These are phyloP conservation scores for Heterobasidion irregulare DNA, from an alignment of 1,284 basidiomycete genomes.

Conservation along the genomic window DNA sequence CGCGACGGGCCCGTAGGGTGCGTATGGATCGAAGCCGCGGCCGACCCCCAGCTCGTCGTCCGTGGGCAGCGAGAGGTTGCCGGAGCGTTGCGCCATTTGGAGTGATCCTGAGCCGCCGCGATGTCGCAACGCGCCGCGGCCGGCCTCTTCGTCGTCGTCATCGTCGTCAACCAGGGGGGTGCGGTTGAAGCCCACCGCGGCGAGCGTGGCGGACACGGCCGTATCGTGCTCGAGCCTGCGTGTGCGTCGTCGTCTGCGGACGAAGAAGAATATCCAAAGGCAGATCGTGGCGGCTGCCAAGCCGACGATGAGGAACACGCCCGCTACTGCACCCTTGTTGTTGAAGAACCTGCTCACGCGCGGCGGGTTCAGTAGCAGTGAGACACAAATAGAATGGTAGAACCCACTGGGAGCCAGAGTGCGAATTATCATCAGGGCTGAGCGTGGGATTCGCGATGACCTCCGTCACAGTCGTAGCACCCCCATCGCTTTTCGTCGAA, in stretches of 20 bases:
- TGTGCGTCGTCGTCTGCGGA: constrained; percentile 53
- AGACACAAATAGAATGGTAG: neutral
- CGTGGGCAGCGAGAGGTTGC: constrained; percentile 7
- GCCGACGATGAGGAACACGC: constrained; percentile 70
- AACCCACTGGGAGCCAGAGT: constrained; percentile 35
- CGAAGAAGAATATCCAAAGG: constrained; percentile 62
- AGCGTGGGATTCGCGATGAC: constrained; percentile 59
- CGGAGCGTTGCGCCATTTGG: constrained; percentile 17
- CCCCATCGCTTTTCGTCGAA: constrained; percentile 44
- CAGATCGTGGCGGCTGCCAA: constrained; percentile 61
- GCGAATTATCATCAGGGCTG: constrained; percentile 27
- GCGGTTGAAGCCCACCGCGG: constrained; percentile 59
- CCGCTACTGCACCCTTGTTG: constrained; percentile 69
- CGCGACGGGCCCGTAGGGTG: constrained; percentile 23
- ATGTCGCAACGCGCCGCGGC: neutral
- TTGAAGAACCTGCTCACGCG: constrained; percentile 49
- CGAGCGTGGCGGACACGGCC: constrained; percentile 56
- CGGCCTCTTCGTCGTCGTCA: constrained; percentile 21
- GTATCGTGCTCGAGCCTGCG: constrained; percentile 56
- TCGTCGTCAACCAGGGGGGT: constrained; percentile 62
- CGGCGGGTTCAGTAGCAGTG: constrained; percentile 7
- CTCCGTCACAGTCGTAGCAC: constrained; percentile 47
- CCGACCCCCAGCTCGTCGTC: constrained; percentile 15
- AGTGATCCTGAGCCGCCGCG: constrained; percentile 4
- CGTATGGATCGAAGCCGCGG: constrained; percentile 43